Conservation (phyloP, 805 yeast species). For the Wickerhamiella dianesei region DNA sequence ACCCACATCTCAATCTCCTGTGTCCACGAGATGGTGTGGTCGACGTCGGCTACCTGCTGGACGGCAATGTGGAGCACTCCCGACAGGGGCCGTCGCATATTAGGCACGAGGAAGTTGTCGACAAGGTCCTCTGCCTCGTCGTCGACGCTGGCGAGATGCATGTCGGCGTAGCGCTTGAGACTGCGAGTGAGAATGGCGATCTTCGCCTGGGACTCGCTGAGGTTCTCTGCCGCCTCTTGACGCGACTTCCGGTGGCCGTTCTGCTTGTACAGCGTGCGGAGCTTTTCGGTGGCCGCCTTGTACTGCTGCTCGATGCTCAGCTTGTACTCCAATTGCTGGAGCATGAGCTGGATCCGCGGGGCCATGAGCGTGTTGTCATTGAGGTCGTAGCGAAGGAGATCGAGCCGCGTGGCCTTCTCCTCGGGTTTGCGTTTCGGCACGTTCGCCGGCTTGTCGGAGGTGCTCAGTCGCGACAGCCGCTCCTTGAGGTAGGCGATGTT, state of each 20-base stretch:
- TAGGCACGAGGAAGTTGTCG: constrained; percentile 52
- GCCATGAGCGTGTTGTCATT: constrained; percentile 65
- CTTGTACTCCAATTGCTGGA: constrained; percentile 87
- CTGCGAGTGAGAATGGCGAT: constrained; percentile 73
- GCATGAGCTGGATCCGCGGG: constrained; percentile 87
- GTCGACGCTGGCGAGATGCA: constrained; percentile 40
- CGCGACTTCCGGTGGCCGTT: constrained; percentile 84
- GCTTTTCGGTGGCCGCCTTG: constrained; percentile 80
- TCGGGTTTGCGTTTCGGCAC: constrained; percentile 2
- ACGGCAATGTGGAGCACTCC: constrained; percentile 69
- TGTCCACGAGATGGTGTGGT: constrained; percentile 66
- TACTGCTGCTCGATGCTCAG: constrained; percentile 89
- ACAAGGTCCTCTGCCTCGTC: constrained; percentile 13
- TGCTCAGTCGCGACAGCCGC: constrained; percentile 41
- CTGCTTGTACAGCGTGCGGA: constrained; percentile 68
- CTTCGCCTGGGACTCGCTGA: constrained; percentile 69
- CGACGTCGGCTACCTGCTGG: constrained; percentile 72
- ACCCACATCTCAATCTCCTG: constrained; percentile 83
- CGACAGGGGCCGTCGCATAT: constrained; percentile 66
- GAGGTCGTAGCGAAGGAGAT: constrained; percentile 72
- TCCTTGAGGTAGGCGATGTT: constrained; percentile 81
- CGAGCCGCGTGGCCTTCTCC: constrained; percentile 29
- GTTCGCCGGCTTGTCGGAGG: constrained; percentile 1
- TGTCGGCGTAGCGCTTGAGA: constrained; percentile 74
- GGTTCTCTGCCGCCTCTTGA: constrained; percentile 80